phyloP scores from a whole-genome alignment of 768 basidiomycete genomes.

The Lyophyllum atratum region DNA sequence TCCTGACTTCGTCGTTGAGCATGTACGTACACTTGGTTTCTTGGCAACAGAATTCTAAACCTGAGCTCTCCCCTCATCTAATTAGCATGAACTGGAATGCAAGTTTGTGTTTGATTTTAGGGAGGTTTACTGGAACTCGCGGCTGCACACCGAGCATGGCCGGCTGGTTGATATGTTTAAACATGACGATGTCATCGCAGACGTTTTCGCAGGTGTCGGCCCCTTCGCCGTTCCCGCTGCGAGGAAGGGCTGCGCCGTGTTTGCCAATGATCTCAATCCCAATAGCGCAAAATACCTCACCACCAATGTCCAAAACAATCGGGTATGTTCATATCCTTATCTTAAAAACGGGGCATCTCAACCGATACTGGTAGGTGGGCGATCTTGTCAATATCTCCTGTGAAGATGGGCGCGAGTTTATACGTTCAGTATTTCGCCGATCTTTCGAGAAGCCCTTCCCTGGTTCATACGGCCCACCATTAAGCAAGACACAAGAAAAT shows the following conservation, averaged over 20 bases:
- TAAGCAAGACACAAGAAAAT: slow-evolving; percentile 46
- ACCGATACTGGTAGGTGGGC: slow-evolving; percentile 52
- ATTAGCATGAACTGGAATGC: slow-evolving; percentile 82
- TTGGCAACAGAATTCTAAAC: background rate
- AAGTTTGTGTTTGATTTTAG: slow-evolving; percentile 93
- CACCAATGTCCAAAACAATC: slow-evolving; percentile 75
- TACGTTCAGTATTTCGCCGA: slow-evolving; percentile 54
- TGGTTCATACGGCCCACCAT: slow-evolving; percentile 49
- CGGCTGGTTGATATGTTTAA: slow-evolving; percentile 77
- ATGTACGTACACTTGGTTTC: slow-evolving; percentile 49
- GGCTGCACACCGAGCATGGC: slow-evolving; percentile 88
- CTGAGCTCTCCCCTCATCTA: background rate
- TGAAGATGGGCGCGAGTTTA: slow-evolving; percentile 88
- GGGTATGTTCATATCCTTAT: slow-evolving; percentile 47
- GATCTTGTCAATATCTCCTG: slow-evolving; percentile 71
- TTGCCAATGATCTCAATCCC: slow-evolving; percentile 96
- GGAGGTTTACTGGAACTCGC: slow-evolving; percentile 97
- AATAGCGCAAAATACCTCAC: slow-evolving; percentile 76
- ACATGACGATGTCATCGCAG: slow-evolving; percentile 80
- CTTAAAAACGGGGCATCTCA: slow-evolving; percentile 5
- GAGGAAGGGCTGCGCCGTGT: slow-evolving; percentile 85
- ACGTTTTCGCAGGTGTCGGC: slow-evolving; percentile 97
- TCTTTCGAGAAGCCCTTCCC: slow-evolving; percentile 70
- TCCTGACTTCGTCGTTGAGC: slow-evolving; percentile 80
- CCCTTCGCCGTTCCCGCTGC: slow-evolving; percentile 95